phyloP scores from a whole-genome alignment of 2,329 filamentous ascomycete genomes.

The Monosporascus sp. region DNA sequence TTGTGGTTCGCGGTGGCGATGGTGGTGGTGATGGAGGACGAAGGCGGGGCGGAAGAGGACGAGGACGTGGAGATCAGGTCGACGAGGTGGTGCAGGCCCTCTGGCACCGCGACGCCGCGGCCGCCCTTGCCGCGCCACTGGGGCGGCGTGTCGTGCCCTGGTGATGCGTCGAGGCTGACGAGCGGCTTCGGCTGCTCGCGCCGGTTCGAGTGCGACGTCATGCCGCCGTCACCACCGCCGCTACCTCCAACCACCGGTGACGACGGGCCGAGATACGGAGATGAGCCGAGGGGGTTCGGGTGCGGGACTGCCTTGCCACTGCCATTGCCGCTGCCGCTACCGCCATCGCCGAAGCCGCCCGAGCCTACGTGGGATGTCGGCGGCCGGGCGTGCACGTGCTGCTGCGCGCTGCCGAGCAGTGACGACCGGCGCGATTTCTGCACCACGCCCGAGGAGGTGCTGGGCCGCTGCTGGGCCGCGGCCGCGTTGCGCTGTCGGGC shows the following conservation, averaged over 20 bases:
- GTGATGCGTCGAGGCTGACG: constrained; percentile 17
- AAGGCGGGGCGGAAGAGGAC: background rate
- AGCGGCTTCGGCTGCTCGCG: constrained; percentile 22
- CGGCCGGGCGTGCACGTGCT: constrained; percentile 1
- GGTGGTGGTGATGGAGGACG: background rate
- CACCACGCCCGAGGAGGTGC: constrained; percentile 12
- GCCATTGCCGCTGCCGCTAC: background rate
- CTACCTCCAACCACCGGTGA: too few species aligned
- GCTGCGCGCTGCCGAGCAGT: constrained; percentile 9
- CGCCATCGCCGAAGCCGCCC: background rate
- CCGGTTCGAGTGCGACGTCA: constrained; percentile 15
- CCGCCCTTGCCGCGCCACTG: constrained; percentile 25
- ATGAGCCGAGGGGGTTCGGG: constrained; percentile 14
- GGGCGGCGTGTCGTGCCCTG: constrained; percentile 11
- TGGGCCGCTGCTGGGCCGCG: constrained; percentile 18
- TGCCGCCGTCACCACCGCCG: background rate
- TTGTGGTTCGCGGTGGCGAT: background rate
- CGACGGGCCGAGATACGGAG: constrained; percentile 1
- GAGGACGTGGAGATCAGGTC: constrained; percentile 20
- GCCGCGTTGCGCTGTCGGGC: constrained; percentile 16
- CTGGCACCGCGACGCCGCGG: constrained; percentile 25
- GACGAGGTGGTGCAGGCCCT: constrained; percentile 23
- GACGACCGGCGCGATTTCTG: constrained; percentile 7
- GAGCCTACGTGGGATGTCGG: background rate
- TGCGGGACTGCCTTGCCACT: constrained; percentile 1